Percentiles rank a stretch among this genome's conserved stretches.
phyloP scores from a whole-genome alignment of 352 stramenopile genomes.

The Phytopythium vexans region DNA sequence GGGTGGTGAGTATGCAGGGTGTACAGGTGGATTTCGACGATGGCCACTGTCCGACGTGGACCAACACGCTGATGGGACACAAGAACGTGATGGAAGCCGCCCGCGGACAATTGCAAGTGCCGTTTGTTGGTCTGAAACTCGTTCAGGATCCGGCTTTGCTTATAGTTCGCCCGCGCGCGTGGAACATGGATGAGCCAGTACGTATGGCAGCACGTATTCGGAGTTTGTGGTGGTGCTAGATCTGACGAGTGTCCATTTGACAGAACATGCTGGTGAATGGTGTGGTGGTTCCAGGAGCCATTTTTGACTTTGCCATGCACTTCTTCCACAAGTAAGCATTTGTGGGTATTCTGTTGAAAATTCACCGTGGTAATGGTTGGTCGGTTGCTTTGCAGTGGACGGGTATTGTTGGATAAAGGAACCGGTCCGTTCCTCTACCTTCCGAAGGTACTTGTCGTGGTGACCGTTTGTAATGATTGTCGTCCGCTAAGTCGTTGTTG shows the following conservation, averaged over 20 bases:
- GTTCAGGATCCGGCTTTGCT: slow-evolving; percentile 65
- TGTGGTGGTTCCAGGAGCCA: slow-evolving; percentile 74
- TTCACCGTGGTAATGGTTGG: not conserved
- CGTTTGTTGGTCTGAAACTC: slow-evolving; percentile 18
- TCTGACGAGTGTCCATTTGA: slow-evolving; percentile 2
- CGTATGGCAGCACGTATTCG: not conserved
- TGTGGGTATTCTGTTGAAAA: not conserved
- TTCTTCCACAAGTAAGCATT: slow-evolving; percentile 91
- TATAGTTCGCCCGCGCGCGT: slow-evolving; percentile 91
- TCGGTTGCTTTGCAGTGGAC: slow-evolving; percentile 33
- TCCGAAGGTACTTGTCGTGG: slow-evolving; percentile 61
- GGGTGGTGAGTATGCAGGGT: slow-evolving; percentile 15
- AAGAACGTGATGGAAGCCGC: slow-evolving; percentile 91
- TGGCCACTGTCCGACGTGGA: slow-evolving; percentile 89
- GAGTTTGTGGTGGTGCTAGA: not conserved
- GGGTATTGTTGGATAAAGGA: slow-evolving; percentile 66
- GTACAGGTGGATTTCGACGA: slow-evolving; percentile 84
- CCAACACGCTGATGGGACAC: slow-evolving; percentile 89
- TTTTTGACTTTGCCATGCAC: slow-evolving; percentile 96
- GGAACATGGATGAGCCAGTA: slow-evolving; percentile 94
- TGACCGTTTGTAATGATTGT: not conserved
- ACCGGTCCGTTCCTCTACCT: slow-evolving; percentile 93
- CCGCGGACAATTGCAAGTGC: slow-evolving; percentile 42
- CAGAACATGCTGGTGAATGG: slow-evolving; percentile 91
- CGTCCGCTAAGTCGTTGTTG: not conserved